Evolutionary conservation across 768 basidiomycete genomes (phyloP).

Genomic region (Boletus reticulatus): DNA sequence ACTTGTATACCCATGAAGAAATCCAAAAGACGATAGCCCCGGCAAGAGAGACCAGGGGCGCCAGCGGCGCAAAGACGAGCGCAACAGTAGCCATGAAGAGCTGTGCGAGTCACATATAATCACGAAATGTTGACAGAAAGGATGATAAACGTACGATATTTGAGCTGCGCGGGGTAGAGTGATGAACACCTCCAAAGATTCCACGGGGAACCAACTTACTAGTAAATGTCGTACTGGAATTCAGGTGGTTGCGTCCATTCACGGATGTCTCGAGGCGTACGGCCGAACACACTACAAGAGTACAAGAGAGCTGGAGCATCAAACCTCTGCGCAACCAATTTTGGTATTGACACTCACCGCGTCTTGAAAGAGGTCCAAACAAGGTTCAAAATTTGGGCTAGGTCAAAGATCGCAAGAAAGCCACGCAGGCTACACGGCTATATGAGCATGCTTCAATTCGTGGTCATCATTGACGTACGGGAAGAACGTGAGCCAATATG

Average conservation of each 20-base stretch:
- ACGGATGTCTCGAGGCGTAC: conserved; percentile 86
- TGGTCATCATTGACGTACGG: conserved; percentile 53
- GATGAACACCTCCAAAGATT: not conserved
- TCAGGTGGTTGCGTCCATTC: conserved; percentile 89
- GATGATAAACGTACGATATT: conserved; percentile 47
- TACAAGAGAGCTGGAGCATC: not conserved
- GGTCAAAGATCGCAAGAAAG: conserved; percentile 91
- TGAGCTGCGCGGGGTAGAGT: conserved; percentile 35
- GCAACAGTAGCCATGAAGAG: conserved; percentile 93
- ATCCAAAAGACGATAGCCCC: conserved; percentile 87
- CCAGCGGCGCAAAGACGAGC: conserved; percentile 90
- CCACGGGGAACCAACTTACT: conserved; percentile 46
- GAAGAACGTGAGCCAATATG: conserved; percentile 93
- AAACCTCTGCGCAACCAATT: not conserved
- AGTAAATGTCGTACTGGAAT: conserved; percentile 86
- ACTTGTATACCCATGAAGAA: conserved; percentile 89
- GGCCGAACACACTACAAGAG: conserved; percentile 63
- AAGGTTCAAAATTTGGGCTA: conserved; percentile 93
- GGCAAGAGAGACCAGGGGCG: conserved; percentile 84
- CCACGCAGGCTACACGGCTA: conserved; percentile 68
- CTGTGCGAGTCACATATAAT: conserved; percentile 32
- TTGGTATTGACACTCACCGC: conserved; percentile 41
- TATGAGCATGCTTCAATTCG: conserved; percentile 3
- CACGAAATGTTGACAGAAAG: not conserved
- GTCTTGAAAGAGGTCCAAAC: conserved; percentile 84